Base-by-base conservation (phyloP, 2,329 filamentous ascomycete genomes). In the Tolypocladium tundrense region DNA sequence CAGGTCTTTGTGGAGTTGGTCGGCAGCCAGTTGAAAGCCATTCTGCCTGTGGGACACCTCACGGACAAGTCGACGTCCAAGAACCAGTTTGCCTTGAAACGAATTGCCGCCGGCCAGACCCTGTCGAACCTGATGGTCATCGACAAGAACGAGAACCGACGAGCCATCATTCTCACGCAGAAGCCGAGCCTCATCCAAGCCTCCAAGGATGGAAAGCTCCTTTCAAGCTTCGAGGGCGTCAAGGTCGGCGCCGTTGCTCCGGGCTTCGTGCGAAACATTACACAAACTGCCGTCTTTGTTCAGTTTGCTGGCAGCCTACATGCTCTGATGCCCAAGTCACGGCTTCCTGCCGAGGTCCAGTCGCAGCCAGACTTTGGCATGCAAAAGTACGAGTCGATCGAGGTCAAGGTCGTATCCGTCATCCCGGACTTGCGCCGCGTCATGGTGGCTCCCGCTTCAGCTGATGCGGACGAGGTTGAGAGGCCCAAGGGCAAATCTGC, bases 261-360 rank as follows among this genome's bases (percentile, higher is more conserved):
- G 59, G 93, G 92, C 7, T 96, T 93, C 65, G 85, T 99, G 33
- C 86, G 87, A 60, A 95, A 94, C 66, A 88, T 96, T 56, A 92
- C 90, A 0, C 76, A 83, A 2, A 89, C 88, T 10, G 91, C 89
- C 50, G 79, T 92, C 13, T 97, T 96, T 66, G 83, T 97, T n/a
- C 88, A 95, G 67, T 97, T 97, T 70, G 85, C 86, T 45, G 88
- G 86, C 64, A 85, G 83, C 40, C 74, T 96, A 21, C 88, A 85
- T 52, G 93, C 90, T 16, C 75, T 97, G 48, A 76, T 97, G 37
- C 90, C 91, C 42, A 93, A 90, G 72, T 84, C 84, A 24, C 86
- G 91, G 66, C 78, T 99, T 53, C 79, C 87, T 2, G 79, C 84
- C n/a, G 88, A 91, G 42, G 82, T 83, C 62, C 80, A 85, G 53